Evolutionary conservation across 768 basidiomycete genomes (phyloP).

Genomic region (Naganishia vishniacii): DNA sequence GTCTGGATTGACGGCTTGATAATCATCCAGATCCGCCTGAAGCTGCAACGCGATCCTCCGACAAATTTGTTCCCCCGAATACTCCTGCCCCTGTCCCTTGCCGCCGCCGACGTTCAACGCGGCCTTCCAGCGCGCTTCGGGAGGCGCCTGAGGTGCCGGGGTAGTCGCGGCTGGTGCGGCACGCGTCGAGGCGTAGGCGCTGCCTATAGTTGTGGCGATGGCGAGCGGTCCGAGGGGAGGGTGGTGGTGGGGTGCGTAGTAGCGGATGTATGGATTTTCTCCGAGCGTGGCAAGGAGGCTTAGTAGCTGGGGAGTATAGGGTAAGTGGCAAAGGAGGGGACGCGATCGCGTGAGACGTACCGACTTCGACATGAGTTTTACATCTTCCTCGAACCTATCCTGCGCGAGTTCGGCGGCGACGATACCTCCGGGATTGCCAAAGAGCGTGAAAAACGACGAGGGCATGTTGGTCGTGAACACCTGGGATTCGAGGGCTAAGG

Average conservation of each 20-base stretch:
- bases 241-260: conserved; percentile 79
- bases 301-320: conserved; percentile 56
- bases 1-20: conserved; percentile 76
- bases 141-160: conserved; percentile 28
- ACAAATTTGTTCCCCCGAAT: conserved; percentile 69
- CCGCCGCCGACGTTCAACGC: conserved; percentile 37
- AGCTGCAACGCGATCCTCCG: conserved; percentile 80
- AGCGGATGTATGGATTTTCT: conserved; percentile 88
- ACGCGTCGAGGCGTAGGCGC: background rate
- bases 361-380: conserved; percentile 57
- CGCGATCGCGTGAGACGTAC: background rate
- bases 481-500: conserved; percentile 78
- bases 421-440: conserved; percentile 71
- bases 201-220: conserved; percentile 51
- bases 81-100: conserved; percentile 38
- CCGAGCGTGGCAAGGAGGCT: conserved; percentile 84
- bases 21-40: conserved; percentile 74
- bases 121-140: conserved; percentile 41
- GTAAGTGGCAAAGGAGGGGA: background rate
- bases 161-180: conserved; percentile 6
- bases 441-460: conserved; percentile 77
- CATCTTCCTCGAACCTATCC: conserved; percentile 77
- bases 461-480: conserved; percentile 75
- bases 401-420: conserved; percentile 63
- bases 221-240: conserved; percentile 77